Conservation (phyloP, 2,329 filamentous ascomycete genomes). For the Fusarium circinatum region DNA sequence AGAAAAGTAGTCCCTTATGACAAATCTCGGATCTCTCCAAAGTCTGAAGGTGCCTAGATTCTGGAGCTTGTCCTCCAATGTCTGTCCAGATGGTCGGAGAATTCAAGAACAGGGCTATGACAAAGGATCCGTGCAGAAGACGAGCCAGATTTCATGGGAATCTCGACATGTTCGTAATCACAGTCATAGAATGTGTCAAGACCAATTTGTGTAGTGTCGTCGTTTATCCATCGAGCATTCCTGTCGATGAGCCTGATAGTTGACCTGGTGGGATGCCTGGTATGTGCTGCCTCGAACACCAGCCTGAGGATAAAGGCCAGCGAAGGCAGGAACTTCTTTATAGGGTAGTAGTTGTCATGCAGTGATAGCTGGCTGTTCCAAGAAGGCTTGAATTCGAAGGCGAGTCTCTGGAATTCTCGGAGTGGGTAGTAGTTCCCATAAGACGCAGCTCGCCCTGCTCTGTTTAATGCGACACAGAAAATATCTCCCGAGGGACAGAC, state of each 20-base stretch:
- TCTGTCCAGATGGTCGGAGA: neutral
- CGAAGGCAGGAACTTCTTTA: neutral
- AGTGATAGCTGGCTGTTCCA: neutral
- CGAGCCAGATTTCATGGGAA: neutral
- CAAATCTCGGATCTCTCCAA: accelerated
- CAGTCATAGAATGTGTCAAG: neutral
- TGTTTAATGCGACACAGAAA: neutral
- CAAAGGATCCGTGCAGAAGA: neutral
- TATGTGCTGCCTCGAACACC: neutral
- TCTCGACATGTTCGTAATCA: neutral
- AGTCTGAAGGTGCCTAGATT: accelerated
- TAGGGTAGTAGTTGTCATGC: neutral
- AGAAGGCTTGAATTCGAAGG: neutral
- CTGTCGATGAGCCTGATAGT: neutral
- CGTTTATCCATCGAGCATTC: neutral
- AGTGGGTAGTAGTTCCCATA: accelerated
- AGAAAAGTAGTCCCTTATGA: neutral
- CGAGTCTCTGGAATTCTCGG: neutral
- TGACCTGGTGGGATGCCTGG: neutral
- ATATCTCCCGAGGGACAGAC: neutral
- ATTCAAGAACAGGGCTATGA: neutral
- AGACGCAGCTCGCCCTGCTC: neutral
- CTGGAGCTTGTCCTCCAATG: neutral
- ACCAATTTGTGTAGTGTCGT: neutral
- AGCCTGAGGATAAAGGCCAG: neutral